Percentiles rank a stretch among this genome's conserved stretches.
Conservation (phyloP, 2,329 filamentous ascomycete species). For the Cryphonectria nitschkei region DNA sequence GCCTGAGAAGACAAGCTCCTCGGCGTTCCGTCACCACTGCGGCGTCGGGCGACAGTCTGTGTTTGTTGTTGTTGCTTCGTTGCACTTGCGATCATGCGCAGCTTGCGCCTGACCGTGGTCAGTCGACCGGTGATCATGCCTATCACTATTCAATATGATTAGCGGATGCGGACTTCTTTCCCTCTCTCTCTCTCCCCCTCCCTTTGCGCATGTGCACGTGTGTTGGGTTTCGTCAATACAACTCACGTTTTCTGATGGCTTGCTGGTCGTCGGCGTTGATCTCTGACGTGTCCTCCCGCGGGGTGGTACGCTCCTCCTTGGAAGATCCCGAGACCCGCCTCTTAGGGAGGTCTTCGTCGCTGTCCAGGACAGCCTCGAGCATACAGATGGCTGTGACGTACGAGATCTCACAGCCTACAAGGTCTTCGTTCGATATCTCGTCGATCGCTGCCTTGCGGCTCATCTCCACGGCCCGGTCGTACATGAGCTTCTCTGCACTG, state of each 20-base stretch:
- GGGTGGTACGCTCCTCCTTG: conserved; percentile 47
- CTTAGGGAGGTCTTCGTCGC: conserved; percentile 64
- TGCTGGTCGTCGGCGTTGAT: conserved; percentile 72
- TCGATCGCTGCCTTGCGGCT: conserved; percentile 92
- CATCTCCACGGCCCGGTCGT: conserved; percentile 96
- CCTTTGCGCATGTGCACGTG: not conserved
- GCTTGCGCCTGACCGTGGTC: conserved; percentile 61
- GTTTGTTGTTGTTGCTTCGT: conserved; percentile 53
- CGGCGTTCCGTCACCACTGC: conserved; percentile 60
- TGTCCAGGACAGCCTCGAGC: conserved; percentile 91
- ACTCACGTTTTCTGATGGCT: conserved; percentile 73
- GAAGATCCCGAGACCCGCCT: conserved; percentile 43
- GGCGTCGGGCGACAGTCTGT: conserved; percentile 48
- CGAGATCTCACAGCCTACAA: conserved; percentile 85
- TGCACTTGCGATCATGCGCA: conserved; percentile 63
- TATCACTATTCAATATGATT: conserved; percentile 53
- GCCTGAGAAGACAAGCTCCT: conserved; percentile 56
- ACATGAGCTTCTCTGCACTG: conserved; percentile 97
- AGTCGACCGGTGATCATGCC: conserved; percentile 64
- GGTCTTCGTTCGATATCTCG: conserved; percentile 89
- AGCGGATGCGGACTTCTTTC: conserved; percentile 25
- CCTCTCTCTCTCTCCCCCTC: not conserved
- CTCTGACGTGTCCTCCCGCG: conserved; percentile 50
- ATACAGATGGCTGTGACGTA: conserved; percentile 93
- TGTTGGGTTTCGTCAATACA: not conserved